Conservation (phyloP, 306 rosid genomes). For the Ormosia semicastrata region DNA sequence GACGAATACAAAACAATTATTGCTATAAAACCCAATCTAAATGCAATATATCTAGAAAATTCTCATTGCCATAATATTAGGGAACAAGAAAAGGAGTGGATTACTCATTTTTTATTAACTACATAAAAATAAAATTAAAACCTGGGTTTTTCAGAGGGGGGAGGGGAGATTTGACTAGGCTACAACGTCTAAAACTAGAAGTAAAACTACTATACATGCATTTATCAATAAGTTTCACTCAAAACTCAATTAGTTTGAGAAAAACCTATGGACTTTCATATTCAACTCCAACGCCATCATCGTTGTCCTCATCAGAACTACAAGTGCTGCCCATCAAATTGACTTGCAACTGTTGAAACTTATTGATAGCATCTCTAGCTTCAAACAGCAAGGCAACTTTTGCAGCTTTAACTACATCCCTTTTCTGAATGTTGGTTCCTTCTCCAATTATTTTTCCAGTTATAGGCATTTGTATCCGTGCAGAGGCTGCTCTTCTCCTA, state of each 20-base stretch:
- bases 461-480: background rate
- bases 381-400: constrained; percentile 65
- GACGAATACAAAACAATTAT: background rate
- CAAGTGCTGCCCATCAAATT: constrained; percentile 21
- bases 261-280: constrained; percentile 36
- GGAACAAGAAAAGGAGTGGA: background rate
- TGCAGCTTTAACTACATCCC: constrained; percentile 57
- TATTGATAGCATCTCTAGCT: constrained; percentile 72
- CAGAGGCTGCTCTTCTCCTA: constrained; percentile 53
- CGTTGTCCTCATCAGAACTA: constrained; percentile 42
- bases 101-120: constrained; percentile 14
- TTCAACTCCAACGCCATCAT: constrained; percentile 31
- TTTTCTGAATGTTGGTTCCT: constrained; percentile 30
- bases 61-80: background rate
- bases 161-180: background rate
- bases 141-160: background rate
- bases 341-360: constrained; percentile 44
- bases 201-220: constrained; percentile 15
- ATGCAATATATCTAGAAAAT: background rate
- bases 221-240: background rate
- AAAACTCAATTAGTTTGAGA: background rate
- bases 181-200: constrained; percentile 2
- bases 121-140: background rate
- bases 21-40: background rate
- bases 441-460: constrained; percentile 14